Evolutionary conservation across 78 protist species (phyloP).

Genomic region (Bodo saltans): DNA sequence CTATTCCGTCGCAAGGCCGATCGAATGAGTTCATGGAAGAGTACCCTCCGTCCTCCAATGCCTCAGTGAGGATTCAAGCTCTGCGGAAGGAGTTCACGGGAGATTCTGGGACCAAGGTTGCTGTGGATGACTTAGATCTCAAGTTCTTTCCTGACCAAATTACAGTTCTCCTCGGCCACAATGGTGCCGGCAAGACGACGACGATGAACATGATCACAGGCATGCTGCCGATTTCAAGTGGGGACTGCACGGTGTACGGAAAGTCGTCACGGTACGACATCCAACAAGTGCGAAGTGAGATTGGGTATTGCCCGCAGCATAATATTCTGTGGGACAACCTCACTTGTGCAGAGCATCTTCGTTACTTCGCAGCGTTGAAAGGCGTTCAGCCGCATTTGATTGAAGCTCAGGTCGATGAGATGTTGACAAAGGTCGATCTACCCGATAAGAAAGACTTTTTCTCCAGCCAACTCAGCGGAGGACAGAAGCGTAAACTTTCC

Average conservation of each 20-base stretch:
- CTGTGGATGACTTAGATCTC: not conserved
- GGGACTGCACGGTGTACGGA: slow-evolving; percentile 9
- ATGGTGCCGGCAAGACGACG: slow-evolving; percentile 93
- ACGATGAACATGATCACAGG: slow-evolving; percentile 76
- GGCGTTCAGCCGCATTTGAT: slow-evolving; percentile 14
- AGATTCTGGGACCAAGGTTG: not conserved
- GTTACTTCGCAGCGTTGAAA: slow-evolving; percentile 63
- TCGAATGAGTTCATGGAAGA: not conserved
- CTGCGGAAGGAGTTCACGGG: slow-evolving; percentile 14
- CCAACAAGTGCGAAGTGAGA: slow-evolving; percentile 26
- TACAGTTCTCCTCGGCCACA: slow-evolving; percentile 65
- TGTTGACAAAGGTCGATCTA: not conserved
- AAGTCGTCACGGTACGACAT: not conserved
- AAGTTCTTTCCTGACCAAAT: slow-evolving; percentile 11
- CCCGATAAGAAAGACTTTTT: not conserved
- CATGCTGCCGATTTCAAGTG: slow-evolving; percentile 1
- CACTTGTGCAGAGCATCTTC: slow-evolving; percentile 71
- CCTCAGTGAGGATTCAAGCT: no score
- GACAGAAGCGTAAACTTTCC: slow-evolving; percentile 68
- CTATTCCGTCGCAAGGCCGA: no score
- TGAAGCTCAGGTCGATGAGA: not conserved
- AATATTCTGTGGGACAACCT: slow-evolving; percentile 54
- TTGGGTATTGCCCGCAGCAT: slow-evolving; percentile 72
- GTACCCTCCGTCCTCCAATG: not conserved
- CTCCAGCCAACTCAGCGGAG: slow-evolving; percentile 43